Evolutionary conservation across 73 alveolate species (phyloP).

Genomic region (Diophrys appendiculata): DNA sequence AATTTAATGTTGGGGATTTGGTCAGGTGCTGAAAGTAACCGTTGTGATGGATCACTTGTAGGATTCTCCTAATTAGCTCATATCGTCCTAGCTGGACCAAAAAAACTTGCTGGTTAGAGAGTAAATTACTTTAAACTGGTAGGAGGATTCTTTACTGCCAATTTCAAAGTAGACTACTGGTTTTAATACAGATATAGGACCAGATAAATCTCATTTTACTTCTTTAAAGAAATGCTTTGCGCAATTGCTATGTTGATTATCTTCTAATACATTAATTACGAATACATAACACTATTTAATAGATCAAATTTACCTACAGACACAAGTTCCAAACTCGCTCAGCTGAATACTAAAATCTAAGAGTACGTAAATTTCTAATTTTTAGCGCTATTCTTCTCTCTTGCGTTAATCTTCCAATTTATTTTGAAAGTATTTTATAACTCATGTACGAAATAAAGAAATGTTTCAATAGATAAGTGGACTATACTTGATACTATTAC

Average conservation of each 20-base stretch:
- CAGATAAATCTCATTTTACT: slow-evolving; percentile 45
- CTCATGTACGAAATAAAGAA: slow-evolving; percentile 3
- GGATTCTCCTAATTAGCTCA: slow-evolving; percentile 55
- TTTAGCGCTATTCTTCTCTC: slow-evolving; percentile 44
- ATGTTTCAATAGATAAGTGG: slow-evolving; percentile 53
- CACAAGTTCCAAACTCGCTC: neutral
- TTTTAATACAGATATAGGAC: slow-evolving; percentile 59
- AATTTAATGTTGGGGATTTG: slow-evolving; percentile 45
- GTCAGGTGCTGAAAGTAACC: slow-evolving; percentile 48
- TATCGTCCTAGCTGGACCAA: slow-evolving; percentile 17
- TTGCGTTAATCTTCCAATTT: slow-evolving; percentile 37
- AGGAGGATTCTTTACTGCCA: slow-evolving; percentile 19
- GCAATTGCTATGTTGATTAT: slow-evolving; percentile 46
- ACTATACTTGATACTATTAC: slow-evolving; percentile 46
- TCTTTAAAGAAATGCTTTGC: slow-evolving; percentile 54
- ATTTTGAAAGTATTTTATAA: slow-evolving; percentile 43
- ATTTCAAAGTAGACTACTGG: slow-evolving; percentile 50
- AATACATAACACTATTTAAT: slow-evolving; percentile 32
- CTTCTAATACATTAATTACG: slow-evolving; percentile 57
- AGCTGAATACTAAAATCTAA: slow-evolving; percentile 5
- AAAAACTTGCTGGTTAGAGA: slow-evolving; percentile 10
- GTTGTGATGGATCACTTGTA: slow-evolving; percentile 54
- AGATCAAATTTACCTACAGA: neutral
- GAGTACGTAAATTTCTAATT: slow-evolving; percentile 42
- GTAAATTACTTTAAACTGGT: neutral